Evolutionary conservation across 805 yeast species (phyloP).

Genomic region (Nakazawaea wickerhamii): DNA sequence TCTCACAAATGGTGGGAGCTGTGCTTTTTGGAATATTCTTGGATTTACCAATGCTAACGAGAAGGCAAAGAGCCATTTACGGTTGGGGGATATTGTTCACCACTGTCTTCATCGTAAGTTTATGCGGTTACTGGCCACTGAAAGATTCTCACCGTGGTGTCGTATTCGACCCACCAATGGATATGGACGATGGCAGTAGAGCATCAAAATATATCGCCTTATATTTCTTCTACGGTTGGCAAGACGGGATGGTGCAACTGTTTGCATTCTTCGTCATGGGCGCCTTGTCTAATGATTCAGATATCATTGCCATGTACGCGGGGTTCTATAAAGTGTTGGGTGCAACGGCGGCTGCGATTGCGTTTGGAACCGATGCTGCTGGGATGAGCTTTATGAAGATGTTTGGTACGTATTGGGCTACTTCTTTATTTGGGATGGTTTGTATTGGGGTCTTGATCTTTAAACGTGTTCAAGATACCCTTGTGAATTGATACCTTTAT

Average conservation of each 20-base stretch:
- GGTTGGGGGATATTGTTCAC: slow-evolving; percentile 4
- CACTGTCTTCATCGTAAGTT: slow-evolving; percentile 4
- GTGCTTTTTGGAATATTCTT: slow-evolving; percentile 7
- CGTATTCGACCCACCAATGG: slow-evolving; percentile 8
- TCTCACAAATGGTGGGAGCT: slow-evolving; percentile 10
- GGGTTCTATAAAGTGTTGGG: slow-evolving; percentile 10
- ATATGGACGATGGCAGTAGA: slow-evolving; percentile 5
- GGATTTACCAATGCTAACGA: slow-evolving; percentile 8
- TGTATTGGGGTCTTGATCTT: slow-evolving; percentile 8
- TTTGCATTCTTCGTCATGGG: slow-evolving; percentile 12
- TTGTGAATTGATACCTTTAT: background rate
- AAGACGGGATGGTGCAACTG: slow-evolving; percentile 7
- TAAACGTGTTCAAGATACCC: slow-evolving; percentile 7
- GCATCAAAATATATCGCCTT: slow-evolving; percentile 9
- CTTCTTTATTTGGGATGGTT: slow-evolving; percentile 2
- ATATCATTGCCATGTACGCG: slow-evolving; percentile 5
- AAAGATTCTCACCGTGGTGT: slow-evolving; percentile 11
- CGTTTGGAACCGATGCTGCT: slow-evolving; percentile 13
- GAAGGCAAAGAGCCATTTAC: slow-evolving; percentile 6
- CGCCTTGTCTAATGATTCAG: slow-evolving; percentile 10
- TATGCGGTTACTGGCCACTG: slow-evolving; percentile 15
- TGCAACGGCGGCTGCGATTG: slow-evolving; percentile 9
- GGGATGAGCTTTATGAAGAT: slow-evolving; percentile 1
- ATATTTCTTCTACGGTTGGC: slow-evolving; percentile 10
- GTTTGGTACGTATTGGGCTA: slow-evolving; percentile 9